phyloP scores from a whole-genome alignment of 306 rosid genomes.

The Mimosa pudica region DNA sequence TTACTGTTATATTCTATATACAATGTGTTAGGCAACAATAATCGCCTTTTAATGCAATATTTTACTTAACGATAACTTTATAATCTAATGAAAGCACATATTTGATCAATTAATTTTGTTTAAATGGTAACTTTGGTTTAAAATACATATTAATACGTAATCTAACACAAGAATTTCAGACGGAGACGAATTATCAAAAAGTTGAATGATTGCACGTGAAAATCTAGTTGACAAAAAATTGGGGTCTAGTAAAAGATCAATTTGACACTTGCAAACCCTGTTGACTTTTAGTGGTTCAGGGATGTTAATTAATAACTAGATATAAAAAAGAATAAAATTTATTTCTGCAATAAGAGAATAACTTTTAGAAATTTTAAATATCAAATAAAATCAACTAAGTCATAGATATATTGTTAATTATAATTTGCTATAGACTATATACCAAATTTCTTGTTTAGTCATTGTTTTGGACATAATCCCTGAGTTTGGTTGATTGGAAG shows the following conservation, averaged over 20 bases:
- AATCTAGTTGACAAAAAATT: background rate
- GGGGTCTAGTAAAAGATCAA: background rate
- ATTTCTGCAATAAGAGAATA: too few species aligned
- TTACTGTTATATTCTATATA: background rate
- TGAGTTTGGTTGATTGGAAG: too few species aligned
- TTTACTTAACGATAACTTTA: background rate
- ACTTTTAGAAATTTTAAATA: too few species aligned
- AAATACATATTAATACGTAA: background rate
- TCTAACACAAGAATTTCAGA: background rate
- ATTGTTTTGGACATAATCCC: background rate
- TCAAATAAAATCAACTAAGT: background rate
- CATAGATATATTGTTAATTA: background rate
- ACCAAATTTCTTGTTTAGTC: background rate
- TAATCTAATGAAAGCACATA: background rate
- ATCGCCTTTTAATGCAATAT: background rate
- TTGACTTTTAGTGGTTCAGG: background rate
- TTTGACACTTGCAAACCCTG: background rate
- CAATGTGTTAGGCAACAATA: background rate
- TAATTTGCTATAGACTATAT: background rate
- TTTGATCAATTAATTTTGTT: background rate
- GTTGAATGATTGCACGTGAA: conserved; percentile 21
- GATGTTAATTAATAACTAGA: background rate
- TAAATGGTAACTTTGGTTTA: background rate
- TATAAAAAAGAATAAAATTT: background rate
- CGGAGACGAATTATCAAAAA: background rate